phyloP scores from a whole-genome alignment of 2,329 filamentous ascomycete genomes.

The Diaporthe humulicola region DNA sequence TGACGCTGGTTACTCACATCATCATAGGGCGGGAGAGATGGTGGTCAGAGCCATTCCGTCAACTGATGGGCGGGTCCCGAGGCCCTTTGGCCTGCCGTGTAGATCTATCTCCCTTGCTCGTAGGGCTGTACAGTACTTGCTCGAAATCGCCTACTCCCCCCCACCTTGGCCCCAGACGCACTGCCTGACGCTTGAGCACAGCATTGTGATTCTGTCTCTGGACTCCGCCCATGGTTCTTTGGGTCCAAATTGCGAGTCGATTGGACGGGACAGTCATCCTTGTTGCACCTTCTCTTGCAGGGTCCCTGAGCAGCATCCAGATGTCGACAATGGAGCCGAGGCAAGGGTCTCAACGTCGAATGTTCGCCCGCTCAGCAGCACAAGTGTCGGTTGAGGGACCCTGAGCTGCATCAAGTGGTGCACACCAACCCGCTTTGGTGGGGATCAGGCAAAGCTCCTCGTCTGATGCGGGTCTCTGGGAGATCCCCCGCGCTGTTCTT shows the following conservation, averaged over 20 bases:
- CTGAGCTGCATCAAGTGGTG: constrained; percentile 5
- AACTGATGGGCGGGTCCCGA: background rate
- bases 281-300: background rate
- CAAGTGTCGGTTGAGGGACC: background rate
- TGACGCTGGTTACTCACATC: constrained; percentile 21
- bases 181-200: background rate
- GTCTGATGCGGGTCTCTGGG: constrained; percentile 17
- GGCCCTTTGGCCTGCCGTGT: background rate
- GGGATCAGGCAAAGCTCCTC: constrained; percentile 4
- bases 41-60: constrained; percentile 16
- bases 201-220: constrained; percentile 8
- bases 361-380: background rate
- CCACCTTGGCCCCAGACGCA: background rate
- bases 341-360: background rate
- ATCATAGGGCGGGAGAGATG: constrained; percentile 7
- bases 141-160: background rate
- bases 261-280: background rate
- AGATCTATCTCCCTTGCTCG: constrained; percentile 21
- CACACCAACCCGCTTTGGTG: background rate
- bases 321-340: background rate
- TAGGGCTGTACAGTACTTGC: constrained; percentile 16
- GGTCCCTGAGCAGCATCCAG: background rate
- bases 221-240: background rate
- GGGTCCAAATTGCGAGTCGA: background rate
- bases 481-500: constrained; percentile 12